phyloP scores from a whole-genome alignment of 2,329 filamentous ascomycete genomes.

The Claviceps sp. region DNA sequence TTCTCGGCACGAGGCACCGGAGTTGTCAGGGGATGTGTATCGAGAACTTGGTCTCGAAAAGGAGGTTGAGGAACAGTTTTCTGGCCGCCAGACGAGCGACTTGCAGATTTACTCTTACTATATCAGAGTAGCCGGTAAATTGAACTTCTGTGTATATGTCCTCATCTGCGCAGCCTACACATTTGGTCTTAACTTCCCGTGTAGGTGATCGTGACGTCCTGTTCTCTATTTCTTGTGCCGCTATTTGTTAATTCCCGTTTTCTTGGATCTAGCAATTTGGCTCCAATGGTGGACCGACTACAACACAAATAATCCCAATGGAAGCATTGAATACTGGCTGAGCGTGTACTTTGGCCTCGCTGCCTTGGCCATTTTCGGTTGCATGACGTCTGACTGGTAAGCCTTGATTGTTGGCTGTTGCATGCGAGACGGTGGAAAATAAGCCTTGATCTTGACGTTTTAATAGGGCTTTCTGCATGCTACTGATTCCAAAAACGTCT shows the following conservation, averaged over 20 bases:
- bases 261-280: slow-evolving; percentile 10
- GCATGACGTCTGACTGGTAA: slow-evolving; percentile 8
- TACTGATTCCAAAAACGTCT: slow-evolving; percentile 16
- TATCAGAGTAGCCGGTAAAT: slow-evolving; percentile 8
- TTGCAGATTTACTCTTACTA: slow-evolving; percentile 10
- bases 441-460: background rate
- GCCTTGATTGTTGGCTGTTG: background rate
- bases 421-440: background rate
- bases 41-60: slow-evolving; percentile 8
- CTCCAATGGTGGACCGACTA: slow-evolving; percentile 14
- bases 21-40: slow-evolving; percentile 8
- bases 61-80: slow-evolving; percentile 7
- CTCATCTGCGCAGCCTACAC: slow-evolving; percentile 9
- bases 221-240: background rate
- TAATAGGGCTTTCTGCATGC: slow-evolving; percentile 10
- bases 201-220: slow-evolving; percentile 3
- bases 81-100: slow-evolving; percentile 8
- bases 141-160: slow-evolving; percentile 8
- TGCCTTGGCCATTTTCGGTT: slow-evolving; percentile 7
- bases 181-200: slow-evolving; percentile 11
- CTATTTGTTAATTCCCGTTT: background rate
- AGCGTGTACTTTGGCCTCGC: slow-evolving; percentile 10
- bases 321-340: slow-evolving; percentile 11
- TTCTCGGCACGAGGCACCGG: slow-evolving; percentile 2
- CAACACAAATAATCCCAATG: slow-evolving; percentile 8